phyloP scores from a whole-genome alignment of 768 basidiomycete species.

The Royoungia palumana region DNA sequence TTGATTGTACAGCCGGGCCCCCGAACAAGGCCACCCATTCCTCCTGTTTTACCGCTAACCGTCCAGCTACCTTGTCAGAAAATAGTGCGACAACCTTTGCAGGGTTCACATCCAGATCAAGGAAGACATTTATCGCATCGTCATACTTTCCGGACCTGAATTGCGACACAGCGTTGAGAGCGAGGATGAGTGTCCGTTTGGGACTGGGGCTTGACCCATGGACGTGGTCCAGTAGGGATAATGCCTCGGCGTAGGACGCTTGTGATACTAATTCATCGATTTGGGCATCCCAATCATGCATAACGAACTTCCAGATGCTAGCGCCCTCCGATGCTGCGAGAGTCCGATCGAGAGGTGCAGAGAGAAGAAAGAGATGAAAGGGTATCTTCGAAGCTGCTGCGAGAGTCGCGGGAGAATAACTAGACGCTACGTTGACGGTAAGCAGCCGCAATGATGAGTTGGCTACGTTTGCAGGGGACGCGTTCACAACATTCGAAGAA shows the following conservation, averaged over 20 bases:
- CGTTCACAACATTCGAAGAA: constrained; percentile 8
- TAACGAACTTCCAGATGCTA: constrained; percentile 69
- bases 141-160: constrained; percentile 71
- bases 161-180: constrained; percentile 74
- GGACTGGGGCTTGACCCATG: constrained; percentile 10
- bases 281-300: constrained; percentile 76
- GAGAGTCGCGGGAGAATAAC: constrained; percentile 40
- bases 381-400: not conserved
- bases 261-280: constrained; percentile 76
- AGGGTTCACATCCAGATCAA: constrained; percentile 87
- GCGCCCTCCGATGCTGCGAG: constrained; percentile 67
- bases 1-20: constrained; percentile 45
- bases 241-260: constrained; percentile 72
- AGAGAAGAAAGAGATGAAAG: constrained; percentile 57
- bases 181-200: constrained; percentile 56
- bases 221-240: constrained; percentile 64
- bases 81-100: constrained; percentile 92
- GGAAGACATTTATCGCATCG: constrained; percentile 80
- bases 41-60: constrained; percentile 63
- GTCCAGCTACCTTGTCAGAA: constrained; percentile 75
- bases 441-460: constrained; percentile 62
- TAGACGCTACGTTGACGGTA: constrained; percentile 36
- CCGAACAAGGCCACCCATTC: constrained; percentile 84
- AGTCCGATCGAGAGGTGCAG: constrained; percentile 72
- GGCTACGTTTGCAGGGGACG: constrained; percentile 21